phyloP scores from a whole-genome alignment of 2,329 filamentous ascomycete species.

The Exserohilum rostratum region DNA sequence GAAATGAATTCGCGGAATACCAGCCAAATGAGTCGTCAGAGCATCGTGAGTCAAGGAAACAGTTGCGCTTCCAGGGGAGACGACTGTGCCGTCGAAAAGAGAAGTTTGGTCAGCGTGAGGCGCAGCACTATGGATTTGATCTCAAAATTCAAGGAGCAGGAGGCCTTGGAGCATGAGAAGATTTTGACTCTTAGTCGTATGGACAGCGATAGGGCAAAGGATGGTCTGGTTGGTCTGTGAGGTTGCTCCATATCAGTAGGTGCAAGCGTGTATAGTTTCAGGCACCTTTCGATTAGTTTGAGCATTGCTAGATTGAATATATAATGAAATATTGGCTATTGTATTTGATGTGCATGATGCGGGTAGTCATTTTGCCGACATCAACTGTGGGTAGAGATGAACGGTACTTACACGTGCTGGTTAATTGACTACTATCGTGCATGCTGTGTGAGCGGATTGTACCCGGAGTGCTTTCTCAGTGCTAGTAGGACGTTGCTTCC shows the following conservation, averaged over 20 bases:
- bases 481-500: too few relatives aligned
- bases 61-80: constrained; percentile 24
- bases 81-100: constrained; percentile 23
- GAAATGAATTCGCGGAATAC: constrained; percentile 26
- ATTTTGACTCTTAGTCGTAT: constrained; percentile 31
- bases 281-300: too few relatives aligned
- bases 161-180: constrained; percentile 42
- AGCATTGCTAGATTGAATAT: too few relatives aligned
- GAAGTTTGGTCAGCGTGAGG: constrained; percentile 44
- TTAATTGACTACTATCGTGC: too few relatives aligned
- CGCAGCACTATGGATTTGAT: constrained; percentile 52
- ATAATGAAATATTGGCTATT: too few relatives aligned
- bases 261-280: not conserved
- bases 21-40: constrained; percentile 31
- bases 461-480: too few relatives aligned
- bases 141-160: constrained; percentile 44
- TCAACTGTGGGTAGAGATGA: not conserved
- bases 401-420: too few relatives aligned
- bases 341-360: not conserved
- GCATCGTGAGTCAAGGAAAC: constrained; percentile 23
- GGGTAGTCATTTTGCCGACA: not conserved
- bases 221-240: constrained; percentile 7
- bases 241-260: not conserved
- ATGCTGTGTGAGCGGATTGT: too few relatives aligned
- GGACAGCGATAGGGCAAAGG: constrained; percentile 13